Evolutionary conservation across 1,139 yeast species (phyloP).

Genomic region (Yamadazyma friedrichii): DNA sequence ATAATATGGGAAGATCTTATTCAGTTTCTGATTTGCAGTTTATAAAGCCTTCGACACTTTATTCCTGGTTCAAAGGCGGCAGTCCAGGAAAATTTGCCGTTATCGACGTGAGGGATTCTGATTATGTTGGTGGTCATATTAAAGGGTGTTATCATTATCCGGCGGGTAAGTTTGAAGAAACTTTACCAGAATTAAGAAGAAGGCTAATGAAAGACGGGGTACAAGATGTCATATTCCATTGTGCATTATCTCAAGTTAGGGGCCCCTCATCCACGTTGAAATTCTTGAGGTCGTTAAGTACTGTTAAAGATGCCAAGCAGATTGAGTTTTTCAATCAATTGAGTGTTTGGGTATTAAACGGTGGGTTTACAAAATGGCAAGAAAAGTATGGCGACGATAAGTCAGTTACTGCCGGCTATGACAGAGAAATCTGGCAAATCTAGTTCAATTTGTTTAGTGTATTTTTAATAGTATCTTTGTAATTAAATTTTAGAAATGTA

Average conservation of each 20-base stretch:
- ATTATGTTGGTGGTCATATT: conserved; percentile 70
- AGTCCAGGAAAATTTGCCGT: conserved; percentile 55
- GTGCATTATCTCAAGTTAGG: conserved; percentile 84
- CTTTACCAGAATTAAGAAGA: conserved; percentile 42
- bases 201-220: conserved; percentile 30
- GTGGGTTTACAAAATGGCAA: conserved; percentile 90
- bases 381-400: conserved; percentile 64
- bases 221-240: conserved; percentile 76
- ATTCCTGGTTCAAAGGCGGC: conserved; percentile 44
- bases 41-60: conserved; percentile 43
- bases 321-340: conserved; percentile 31
- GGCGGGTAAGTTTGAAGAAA: conserved; percentile 44
- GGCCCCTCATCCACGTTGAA: conserved; percentile 83
- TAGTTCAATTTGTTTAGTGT: not conserved
- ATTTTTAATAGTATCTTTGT: too few relatives aligned
- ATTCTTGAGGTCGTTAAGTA: conserved; percentile 55
- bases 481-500: too few relatives aligned
- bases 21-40: conserved; percentile 35
- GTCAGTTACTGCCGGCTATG: conserved; percentile 66
- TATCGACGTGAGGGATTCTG: conserved; percentile 86
- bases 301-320: conserved; percentile 26
- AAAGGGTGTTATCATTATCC: conserved; percentile 62
- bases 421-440: conserved; percentile 53
- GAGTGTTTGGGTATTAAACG: conserved; percentile 69
- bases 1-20: conserved; percentile 12